Evolutionary conservation across 129 eudicot species (phyloP).

Genomic region (Mikania micrantha): DNA sequence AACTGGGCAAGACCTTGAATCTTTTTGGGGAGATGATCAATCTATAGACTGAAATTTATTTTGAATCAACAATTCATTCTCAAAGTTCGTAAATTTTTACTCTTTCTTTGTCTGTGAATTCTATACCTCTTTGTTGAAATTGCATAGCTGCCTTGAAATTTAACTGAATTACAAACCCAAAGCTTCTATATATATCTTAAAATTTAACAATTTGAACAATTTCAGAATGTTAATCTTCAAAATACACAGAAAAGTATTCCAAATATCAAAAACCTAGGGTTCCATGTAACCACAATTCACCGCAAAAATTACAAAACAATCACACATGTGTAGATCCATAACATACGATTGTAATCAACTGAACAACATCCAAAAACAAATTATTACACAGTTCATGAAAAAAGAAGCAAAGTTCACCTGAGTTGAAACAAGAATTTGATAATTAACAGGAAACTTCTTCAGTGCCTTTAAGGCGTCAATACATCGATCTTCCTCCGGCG

Average conservation of each 20-base stretch:
- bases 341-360: background rate
- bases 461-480: conserved; percentile 63
- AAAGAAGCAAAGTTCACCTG: conserved; percentile 36
- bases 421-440: conserved; percentile 72
- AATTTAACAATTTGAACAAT: conserved; percentile 1
- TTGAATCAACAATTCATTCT: background rate
- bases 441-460: conserved; percentile 67
- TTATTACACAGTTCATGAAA: background rate
- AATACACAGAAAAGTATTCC: background rate
- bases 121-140: background rate
- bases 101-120: background rate
- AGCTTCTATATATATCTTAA: background rate
- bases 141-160: background rate
- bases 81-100: background rate
- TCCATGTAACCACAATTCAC: background rate
- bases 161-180: background rate
- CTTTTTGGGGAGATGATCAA: background rate
- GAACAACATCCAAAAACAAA: background rate
- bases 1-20: background rate
- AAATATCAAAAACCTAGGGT: background rate
- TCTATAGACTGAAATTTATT: background rate
- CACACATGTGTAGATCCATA: background rate
- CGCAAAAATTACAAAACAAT: conserved; percentile 5
- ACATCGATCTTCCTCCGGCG: conserved; percentile 76
- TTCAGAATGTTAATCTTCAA: background rate